Percentiles rank a stretch among this genome's conserved stretches.
Evolutionary conservation across 345 rosid genomes (phyloP).

Genomic region (Theobroma cacao): DNA sequence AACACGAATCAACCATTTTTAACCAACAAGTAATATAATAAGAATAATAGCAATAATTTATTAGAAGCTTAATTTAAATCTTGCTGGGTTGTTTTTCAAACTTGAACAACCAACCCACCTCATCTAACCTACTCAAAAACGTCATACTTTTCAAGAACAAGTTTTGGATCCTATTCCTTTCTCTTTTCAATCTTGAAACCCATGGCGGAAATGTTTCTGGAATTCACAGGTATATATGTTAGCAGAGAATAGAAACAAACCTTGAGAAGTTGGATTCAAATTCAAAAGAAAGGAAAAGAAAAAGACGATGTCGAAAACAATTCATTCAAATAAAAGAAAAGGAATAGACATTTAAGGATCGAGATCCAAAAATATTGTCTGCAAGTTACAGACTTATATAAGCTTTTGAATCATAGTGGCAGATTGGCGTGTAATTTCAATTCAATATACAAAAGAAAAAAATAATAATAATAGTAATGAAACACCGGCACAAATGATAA

Average conservation of each 20-base stretch:
- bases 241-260: not conserved
- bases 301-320: not conserved
- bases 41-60: not conserved
- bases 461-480: not conserved
- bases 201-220: not conserved
- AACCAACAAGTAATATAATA: not conserved
- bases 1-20: constrained; percentile 6
- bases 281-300: not conserved
- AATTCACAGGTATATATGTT: not conserved
- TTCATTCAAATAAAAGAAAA: not conserved
- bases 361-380: constrained; percentile 10
- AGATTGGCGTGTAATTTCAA: constrained; percentile 8
- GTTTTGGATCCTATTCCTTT: not conserved
- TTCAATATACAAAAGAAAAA: constrained; percentile 3
- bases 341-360: not conserved
- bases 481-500: not conserved
- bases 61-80: not conserved
- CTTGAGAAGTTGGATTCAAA: not conserved
- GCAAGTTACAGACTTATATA: constrained; percentile 1
- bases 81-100: not conserved
- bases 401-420: not conserved
- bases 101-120: not conserved
- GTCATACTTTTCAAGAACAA: not conserved
- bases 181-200: not conserved
- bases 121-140: not conserved